Base-by-base conservation (phyloP, 164 flowering plant genomes). In the Vitis rotundifolia region DNA sequence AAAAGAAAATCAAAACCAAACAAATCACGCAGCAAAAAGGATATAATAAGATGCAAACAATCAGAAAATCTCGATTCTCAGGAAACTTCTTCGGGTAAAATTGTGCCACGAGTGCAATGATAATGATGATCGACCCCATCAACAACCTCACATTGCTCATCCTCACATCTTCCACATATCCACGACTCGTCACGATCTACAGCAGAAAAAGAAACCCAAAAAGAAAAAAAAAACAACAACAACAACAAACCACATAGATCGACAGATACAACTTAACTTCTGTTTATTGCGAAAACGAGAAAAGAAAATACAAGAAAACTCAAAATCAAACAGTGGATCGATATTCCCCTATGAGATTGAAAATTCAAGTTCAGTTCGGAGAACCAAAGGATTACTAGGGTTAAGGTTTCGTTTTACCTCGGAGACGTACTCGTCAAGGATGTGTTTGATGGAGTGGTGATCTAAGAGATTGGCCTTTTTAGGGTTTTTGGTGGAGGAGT, bases 21-120 rank as follows among this genome's bases (percentile, higher is more conserved):
- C 8, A 63, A 61, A 56, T 1, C 1, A 48, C 14, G 56, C 29
- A 61, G 68, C 59, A 66, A 57, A 79, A 87, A 92, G 97, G 97
- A 95, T 93, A 95, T 93, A 80, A 89, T 69, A 63, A 67, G 65
- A 91, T 93, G 87, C 98, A 93, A 0, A 83, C 93, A 58, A 93
- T 85, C 75, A 95, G 81, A 63, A 95, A 81, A 51, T 90, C 78
- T 64, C 73, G 72, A 71, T 95, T 95, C 78, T 89, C 91, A 0
- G 99, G 98, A 78, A 93, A 93, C 75, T 93, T 93, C 91, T 91
- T 93, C 18, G 85, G 85, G 81, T 95, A 89, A 76, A 95, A 95
- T 72, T 93, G 98, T 56, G 98, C 99, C 2, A 89, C 74, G 3
- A 95, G 86, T 8, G 98, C 98, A 60, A 93, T 85, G 54, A 75